phyloP scores from a whole-genome alignment of 2,329 filamentous ascomycete genomes.

The Neofusicoccum kwambonambiense region DNA sequence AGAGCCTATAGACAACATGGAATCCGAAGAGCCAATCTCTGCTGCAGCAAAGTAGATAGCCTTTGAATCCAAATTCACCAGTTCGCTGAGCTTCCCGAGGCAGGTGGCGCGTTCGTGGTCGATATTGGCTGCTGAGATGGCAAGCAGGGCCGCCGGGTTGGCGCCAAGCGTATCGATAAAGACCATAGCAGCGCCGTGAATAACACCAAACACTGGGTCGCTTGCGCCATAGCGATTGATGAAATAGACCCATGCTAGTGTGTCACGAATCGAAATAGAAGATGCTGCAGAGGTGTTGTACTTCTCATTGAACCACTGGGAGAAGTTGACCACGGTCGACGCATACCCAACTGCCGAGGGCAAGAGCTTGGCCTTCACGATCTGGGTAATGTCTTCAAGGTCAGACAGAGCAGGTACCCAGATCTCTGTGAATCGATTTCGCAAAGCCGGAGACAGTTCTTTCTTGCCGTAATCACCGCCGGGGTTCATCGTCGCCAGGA shows the following conservation, averaged over 20 bases:
- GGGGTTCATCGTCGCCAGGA: constrained; percentile 98
- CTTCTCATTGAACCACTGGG: constrained; percentile 84
- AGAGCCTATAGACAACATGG: constrained; percentile 65
- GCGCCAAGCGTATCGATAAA: constrained; percentile 95
- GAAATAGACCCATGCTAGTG: constrained; percentile 91
- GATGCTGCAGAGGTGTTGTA: constrained; percentile 75
- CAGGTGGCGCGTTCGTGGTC: constrained; percentile 70
- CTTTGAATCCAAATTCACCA: constrained; percentile 64
- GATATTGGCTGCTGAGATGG: constrained; percentile 68
- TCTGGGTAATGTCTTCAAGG: constrained; percentile 80
- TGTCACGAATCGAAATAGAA: constrained; percentile 85
- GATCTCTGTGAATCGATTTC: constrained; percentile 97
- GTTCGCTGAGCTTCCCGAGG: constrained; percentile 65
- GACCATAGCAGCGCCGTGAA: constrained; percentile 92
- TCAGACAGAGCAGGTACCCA: constrained; percentile 92
- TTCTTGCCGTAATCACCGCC: constrained; percentile 98
- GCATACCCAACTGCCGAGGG: constrained; percentile 58
- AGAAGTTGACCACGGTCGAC: constrained; percentile 75
- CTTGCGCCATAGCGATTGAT: constrained; percentile 65
- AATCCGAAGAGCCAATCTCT: constrained; percentile 55
- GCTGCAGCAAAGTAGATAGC: constrained; percentile 65
- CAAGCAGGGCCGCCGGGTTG: constrained; percentile 85
- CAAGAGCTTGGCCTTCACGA: constrained; percentile 73
- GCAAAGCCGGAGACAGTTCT: constrained; percentile 88
- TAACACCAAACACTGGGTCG: constrained; percentile 52